Base-by-base conservation (phyloP, 2,329 filamentous ascomycete species). In the Podosphaera xanthii region DNA sequence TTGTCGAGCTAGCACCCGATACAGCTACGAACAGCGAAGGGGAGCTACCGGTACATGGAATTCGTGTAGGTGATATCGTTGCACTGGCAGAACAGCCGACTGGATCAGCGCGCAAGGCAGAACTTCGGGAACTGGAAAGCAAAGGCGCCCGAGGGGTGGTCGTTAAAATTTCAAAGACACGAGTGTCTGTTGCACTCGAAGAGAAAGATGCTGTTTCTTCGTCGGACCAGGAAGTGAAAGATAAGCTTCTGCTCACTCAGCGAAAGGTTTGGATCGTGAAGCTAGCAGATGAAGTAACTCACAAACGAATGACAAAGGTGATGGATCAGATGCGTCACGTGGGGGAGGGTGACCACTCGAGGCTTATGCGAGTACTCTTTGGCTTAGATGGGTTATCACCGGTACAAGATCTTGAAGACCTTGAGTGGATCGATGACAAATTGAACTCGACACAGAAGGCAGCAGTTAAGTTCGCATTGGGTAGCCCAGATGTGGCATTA, bases 381-480 rank as follows among this genome's bases (percentile, higher is more conserved):
- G 81, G 81, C 0, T 70, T 80, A 38, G 73, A 76, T 2, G 75
- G 71, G 35, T 77, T 80, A 12, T 75, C 75, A 2, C 71, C 75
- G 0, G 71, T 80, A 1, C 74, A 77, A 58, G 71, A 73, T 30
- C 69, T 74, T n/a, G 50, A n/a, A 66, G 71, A 70, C 5, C 69
- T 84, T 6, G 72, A 78, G 49, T 86, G 81, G 81, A 67, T 82
- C 59, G 80, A 84, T 64, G 74, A 75, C 14, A 76, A 73, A 14
- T 71, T 86, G 31, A 84, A 86, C 65, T 77, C 81, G 10, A 81
- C 78, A 10, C 82, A 86, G 67, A 83, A 82, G 64, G 79, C 83
- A 60, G 82, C 82, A 14, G 81, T 86, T 60, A 72, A 80, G n/a
- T 98, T 97, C 68, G 89, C 91, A 0, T 73, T 98, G 59, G 84